phyloP scores from a whole-genome alignment of 257 asterid species.

The Coffea canephora region DNA sequence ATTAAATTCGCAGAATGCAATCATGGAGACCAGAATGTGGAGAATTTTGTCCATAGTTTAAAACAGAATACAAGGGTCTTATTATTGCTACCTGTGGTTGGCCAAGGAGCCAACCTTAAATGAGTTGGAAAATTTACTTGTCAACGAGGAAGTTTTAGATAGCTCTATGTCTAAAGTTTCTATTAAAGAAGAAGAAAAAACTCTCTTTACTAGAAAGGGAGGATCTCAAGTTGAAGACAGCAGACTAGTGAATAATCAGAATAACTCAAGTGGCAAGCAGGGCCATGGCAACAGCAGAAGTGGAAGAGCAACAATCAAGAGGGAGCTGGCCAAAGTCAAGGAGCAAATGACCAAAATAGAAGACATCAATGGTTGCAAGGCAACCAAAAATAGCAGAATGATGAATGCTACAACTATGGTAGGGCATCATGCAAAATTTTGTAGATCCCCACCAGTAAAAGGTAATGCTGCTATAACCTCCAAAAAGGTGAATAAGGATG shows the following conservation, averaged over 20 bases:
- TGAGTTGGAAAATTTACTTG: constrained; percentile 4
- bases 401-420: neutral
- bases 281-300: neutral
- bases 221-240: too few species aligned
- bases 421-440: too few species aligned
- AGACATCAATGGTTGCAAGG: too few species aligned
- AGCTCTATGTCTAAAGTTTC: neutral
- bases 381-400: too few species aligned
- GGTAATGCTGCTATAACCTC: too few species aligned
- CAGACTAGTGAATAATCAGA: neutral
- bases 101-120: neutral
- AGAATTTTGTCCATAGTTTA: neutral
- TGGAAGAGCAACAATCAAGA: too few species aligned
- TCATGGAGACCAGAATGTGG: neutral
- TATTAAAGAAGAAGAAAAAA: neutral
- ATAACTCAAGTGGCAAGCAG: neutral
- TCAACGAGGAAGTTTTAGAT: neutral
- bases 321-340: too few species aligned
- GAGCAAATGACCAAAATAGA: too few species aligned
- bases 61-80: neutral
- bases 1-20: neutral
- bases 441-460: neutral
- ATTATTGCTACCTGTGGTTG: neutral
- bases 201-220: neutral
- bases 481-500: too few species aligned